Conservation (phyloP, 805 yeast genomes). For the Schizosaccharomyces pombe region ASM294v3 CU329670.1:1422001-1422500, state of each 20-base stretch:
- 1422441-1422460: conserved; percentile 73
- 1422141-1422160: too few relatives aligned
- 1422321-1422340: conserved; percentile 98
- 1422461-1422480: conserved; percentile 77
- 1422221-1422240: conserved; percentile 53
- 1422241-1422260: conserved; percentile 92
- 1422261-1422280: conserved; percentile 70
- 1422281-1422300: conserved; percentile 94
- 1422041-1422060: conserved; percentile 77
- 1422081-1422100: too few relatives aligned
- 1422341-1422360: conserved; percentile 79
- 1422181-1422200: conserved; percentile 34
- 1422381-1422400: conserved; percentile 87
- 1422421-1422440: conserved; percentile 33
- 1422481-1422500: conserved; percentile 94
- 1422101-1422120: too few relatives aligned
- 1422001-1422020: conserved; percentile 78
- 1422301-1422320: conserved; percentile 94
- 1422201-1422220: conserved; percentile 82
- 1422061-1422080: conserved; percentile 12
- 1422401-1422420: conserved; percentile 81
- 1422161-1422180: too few relatives aligned
- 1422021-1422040: conserved; percentile 92
- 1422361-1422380: conserved; percentile 23
- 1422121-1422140: too few relatives aligned